Conservation (phyloP, 176 grass and related monocot species). For the Puya raimondii region DNA sequence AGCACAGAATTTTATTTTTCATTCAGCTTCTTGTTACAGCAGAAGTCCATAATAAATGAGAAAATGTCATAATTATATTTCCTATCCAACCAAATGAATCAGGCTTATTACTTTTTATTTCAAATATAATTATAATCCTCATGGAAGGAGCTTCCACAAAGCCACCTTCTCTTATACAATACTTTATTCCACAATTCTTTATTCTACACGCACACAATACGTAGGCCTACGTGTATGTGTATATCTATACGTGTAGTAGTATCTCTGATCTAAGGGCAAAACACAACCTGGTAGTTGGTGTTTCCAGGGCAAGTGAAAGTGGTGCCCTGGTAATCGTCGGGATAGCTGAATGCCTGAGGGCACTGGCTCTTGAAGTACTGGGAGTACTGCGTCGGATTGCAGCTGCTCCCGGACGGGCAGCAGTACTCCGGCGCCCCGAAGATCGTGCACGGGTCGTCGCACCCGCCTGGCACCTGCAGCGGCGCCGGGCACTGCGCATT, state of each 20-base stretch:
- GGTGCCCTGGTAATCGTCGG: not conserved
- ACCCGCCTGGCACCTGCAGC: slow-evolving; percentile 30
- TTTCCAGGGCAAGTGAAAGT: slow-evolving; percentile 13
- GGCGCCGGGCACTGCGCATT: slow-evolving; percentile 16
- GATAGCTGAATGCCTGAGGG: slow-evolving; percentile 18
- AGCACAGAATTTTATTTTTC: too few relatives aligned
- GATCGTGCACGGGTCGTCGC: slow-evolving; percentile 37
- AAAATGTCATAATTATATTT: too few relatives aligned
- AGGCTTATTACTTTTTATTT: too few relatives aligned
- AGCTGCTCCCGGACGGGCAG: slow-evolving; percentile 9
- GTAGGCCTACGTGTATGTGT: not conserved
- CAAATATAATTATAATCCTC: too few relatives aligned
- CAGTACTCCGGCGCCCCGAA: slow-evolving; percentile 29
- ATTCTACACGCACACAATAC: not conserved
- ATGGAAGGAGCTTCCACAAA: too few relatives aligned
- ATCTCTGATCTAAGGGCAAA: slow-evolving; percentile 4
- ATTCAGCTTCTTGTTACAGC: too few relatives aligned
- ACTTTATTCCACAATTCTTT: not conserved
- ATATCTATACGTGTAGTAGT: too few relatives aligned
- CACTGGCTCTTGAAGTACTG: slow-evolving; percentile 20
- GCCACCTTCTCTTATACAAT: too few relatives aligned
- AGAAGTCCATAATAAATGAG: too few relatives aligned
- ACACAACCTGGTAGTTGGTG: slow-evolving; percentile 19
- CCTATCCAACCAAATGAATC: too few relatives aligned
- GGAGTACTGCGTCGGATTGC: slow-evolving; percentile 1